Evolutionary conservation across 1,284 basidiomycete genomes (phyloP), one percentile per base, ranked within the genome.

Genomic region (Filobasidium uniguttulatum): DNA sequence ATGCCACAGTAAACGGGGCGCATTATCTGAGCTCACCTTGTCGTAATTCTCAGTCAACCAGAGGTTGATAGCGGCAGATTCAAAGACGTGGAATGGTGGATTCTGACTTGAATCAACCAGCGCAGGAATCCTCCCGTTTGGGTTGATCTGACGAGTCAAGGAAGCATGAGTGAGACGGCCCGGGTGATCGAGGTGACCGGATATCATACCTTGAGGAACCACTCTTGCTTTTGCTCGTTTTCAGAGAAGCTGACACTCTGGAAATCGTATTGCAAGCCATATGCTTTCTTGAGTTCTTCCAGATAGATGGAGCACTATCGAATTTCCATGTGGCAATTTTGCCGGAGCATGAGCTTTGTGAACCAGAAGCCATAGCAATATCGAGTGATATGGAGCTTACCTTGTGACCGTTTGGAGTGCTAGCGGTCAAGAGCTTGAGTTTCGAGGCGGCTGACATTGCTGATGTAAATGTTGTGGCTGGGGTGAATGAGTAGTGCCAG

Each of bases 241-340:
- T 72, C 70, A 25, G 60, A 59, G 54, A 84, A 72, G 43, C 75
- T 66, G 54, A 84, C 71, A 15, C 63, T 67, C 49, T 74, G 64
- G 44, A 57, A 78, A 72, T 81, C 77, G 64, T 83, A 85, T 4
- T 76, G 70, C 38, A 84, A 62, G 29, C 65, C 71, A 59, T 84
- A 80, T 25, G 72, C 68, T 14, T 72, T 73, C 58, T 77, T 80
- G 56, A 85, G 73, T 61, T 85, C 83, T 60, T 84, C 83, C 35
- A 84, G 75, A 38, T 77, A 65, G 58, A 80, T 70, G 9, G 77
- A 74, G n/a, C 62, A 55, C 50, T 62, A 31, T 12, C 22, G 17
- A 38, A 33, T 20, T 17, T 30, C n/a, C n/a, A n/a, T n/a, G n/a
- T n/a, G n/a, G n/a, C n/a, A n/a, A n/a, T n/a, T n/a, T n/a, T n/a